phyloP scores from a whole-genome alignment of 208 protist genomes.

The Acanthamoeba triangularis region DNA sequence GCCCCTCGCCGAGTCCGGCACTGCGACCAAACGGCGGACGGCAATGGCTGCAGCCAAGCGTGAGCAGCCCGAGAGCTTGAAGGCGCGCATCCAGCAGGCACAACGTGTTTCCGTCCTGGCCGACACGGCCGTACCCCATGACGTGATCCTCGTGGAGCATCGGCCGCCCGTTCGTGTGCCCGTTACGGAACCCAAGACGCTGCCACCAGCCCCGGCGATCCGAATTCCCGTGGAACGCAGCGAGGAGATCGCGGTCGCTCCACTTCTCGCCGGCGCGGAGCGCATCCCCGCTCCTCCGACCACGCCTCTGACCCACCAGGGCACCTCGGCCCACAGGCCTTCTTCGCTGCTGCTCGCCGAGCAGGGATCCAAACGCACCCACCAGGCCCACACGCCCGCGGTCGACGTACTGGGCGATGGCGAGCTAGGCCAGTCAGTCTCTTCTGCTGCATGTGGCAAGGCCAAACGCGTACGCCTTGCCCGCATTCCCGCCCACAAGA shows the following conservation, averaged over 20 bases:
- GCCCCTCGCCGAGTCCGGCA: neutral
- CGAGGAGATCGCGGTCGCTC: neutral
- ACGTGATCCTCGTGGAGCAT: neutral
- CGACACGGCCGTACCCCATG: neutral
- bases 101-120: neutral
- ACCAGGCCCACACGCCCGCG: too few relatives aligned
- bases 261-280: neutral
- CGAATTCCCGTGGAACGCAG: neutral
- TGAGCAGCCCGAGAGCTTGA: neutral
- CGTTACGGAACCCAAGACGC: neutral
- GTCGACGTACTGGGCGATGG: neutral
- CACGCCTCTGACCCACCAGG: neutral
- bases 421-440: too few relatives aligned
- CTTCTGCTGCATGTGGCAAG: neutral
- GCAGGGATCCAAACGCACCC: too few relatives aligned
- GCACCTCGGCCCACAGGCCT: too few relatives aligned
- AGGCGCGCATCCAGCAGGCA: slow-evolving; percentile 1
- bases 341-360: too few relatives aligned
- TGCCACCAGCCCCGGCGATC: neutral
- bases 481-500: neutral
- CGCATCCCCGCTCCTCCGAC: neutral
- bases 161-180: neutral
- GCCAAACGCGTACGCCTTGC: neutral
- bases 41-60: neutral
- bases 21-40: neutral